Percentiles rank a stretch among this genome's conserved stretches.
These are phyloP conservation scores for Colletotrichum cuscutae DNA, from an alignment of 2,329 filamentous ascomycete genomes.

Conservation along the genomic window DNA sequence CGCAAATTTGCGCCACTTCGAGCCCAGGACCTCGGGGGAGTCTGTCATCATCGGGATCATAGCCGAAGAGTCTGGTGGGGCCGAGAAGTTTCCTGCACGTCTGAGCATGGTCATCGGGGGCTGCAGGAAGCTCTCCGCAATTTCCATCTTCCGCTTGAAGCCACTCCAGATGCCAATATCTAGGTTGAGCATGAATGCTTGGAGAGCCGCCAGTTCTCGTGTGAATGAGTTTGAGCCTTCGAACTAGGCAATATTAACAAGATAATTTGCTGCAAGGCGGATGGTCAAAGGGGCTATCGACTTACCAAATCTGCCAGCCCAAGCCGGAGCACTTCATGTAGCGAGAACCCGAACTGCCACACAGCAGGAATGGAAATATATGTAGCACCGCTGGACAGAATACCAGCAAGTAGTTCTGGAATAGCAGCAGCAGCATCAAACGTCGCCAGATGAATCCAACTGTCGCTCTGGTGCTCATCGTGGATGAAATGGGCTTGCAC, in stretches of 20 bases:
- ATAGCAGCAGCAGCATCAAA: constrained; percentile 48
- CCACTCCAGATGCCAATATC: constrained; percentile 51
- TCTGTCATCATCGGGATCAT: constrained; percentile 19
- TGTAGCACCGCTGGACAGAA: constrained; percentile 50
- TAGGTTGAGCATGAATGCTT: constrained; percentile 47
- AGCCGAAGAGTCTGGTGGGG: constrained; percentile 18
- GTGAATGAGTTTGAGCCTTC: constrained; percentile 46
- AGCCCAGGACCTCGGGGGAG: constrained; percentile 33
- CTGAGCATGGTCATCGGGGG: constrained; percentile 49
- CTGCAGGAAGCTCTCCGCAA: constrained; percentile 50
- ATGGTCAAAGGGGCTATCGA: not conserved
- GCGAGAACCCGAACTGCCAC: constrained; percentile 51
- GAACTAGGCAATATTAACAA: constrained; percentile 37
- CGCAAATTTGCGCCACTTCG: constrained; percentile 40
- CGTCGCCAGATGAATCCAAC: constrained; percentile 46
- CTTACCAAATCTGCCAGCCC: constrained; percentile 39
- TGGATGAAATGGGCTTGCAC: constrained; percentile 48
- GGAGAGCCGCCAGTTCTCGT: constrained; percentile 44
- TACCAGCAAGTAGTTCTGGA: constrained; percentile 48
- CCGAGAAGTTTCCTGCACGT: constrained; percentile 44
- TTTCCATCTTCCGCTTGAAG: constrained; percentile 49
- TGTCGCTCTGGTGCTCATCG: constrained; percentile 28
- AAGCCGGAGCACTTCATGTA: constrained; percentile 50
- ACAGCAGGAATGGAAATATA: constrained; percentile 49
- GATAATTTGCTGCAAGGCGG: not conserved